Base-by-base conservation (phyloP, 2,329 filamentous ascomycete species). In the Neocatenulostroma microsporum region DNA sequence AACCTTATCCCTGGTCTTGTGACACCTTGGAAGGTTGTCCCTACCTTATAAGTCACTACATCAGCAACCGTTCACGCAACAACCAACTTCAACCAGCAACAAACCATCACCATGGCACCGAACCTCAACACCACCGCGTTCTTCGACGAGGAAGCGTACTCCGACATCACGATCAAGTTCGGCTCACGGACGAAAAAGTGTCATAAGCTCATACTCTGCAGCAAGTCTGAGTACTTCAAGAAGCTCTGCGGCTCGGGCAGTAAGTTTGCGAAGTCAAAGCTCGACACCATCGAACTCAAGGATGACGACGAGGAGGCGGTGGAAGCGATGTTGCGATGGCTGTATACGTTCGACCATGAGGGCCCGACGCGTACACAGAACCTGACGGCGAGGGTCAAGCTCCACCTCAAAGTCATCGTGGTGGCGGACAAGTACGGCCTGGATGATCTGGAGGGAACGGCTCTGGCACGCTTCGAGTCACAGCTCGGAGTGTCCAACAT, bases 61-160 rank as follows among this genome's bases (percentile, higher is more conserved):
- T n/a, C n/a, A n/a, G n/a, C n/a, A n/a, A n/a, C n/a, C n/a, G n/a
- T n/a, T n/a, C n/a, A n/a, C n/a, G n/a, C n/a, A n/a, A n/a, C n/a
- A n/a, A n/a, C n/a, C n/a, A n/a, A n/a, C n/a, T n/a, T n/a, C n/a
- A n/a, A n/a, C n/a, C n/a, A n/a, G n/a, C n/a, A n/a, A n/a, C n/a
- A n/a, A n/a, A n/a, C n/a, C n/a, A n/a, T n/a, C n/a, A n/a, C n/a
- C n/a, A n/a, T n/a, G n/a, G n/a, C n/a, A n/a, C n/a, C n/a, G n/a
- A n/a, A n/a, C n/a, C n/a, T 25, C 23, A 14, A 37, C 27, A 19
- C 15, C 10, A 31, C 6, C 28, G 30, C 25, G 3, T 29, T 25
- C 19, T 41, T 37, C 30, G 30, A 41, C 34, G 29, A 37, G 12
- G 34, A 28, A n/a, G 29, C 19, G 4, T 41, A 31, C 13, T 41